Evolutionary conservation across 2,329 filamentous ascomycete genomes (phyloP), one percentile per base, ranked within the genome.

Genomic region (Colletotrichum godetiae): DNA sequence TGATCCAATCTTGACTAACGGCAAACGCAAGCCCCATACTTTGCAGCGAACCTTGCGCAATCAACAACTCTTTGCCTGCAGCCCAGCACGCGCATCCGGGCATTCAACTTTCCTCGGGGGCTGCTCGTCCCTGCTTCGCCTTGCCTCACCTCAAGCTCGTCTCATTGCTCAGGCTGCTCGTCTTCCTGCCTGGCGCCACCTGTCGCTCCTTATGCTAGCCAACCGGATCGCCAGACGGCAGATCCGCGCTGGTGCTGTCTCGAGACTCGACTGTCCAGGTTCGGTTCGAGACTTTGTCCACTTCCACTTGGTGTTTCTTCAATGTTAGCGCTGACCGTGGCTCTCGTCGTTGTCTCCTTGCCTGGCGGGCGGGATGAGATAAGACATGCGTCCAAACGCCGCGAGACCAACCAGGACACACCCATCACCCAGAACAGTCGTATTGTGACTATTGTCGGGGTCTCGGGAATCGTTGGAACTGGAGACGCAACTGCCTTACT

Each of bases 21-120:
- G 55, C 60, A 70, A 73, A 70, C 70, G 67, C 67, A 73, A 73
- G 70, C 65, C 46, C 67, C 66, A 60, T 70, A 70, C 66, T 73
- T 56, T 73, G 67, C 37, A 64, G 65, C 70, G 70, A 73, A 73
- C 67, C 64, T 60, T 73, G 56, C 67, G 46, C 60, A 61, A 49
- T 55, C 66, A 42, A 56, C 22, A 29, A 29, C n/a, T 61, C 59
- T 19, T 63, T 58, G 52, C 37, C 69, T 72, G 69, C 69, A 64
- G 65, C 66, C 37, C 59, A 64, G 59, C 31, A 37, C 59, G 13
- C 15, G 6, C 37, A 19, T 42, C 37, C 13, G 37, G 37, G 37
- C 37, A 42, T 19, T 69, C 59, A 58, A 31, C 22, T 62, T 27
- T 68, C 24, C 57, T 31, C 22, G 42, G 37, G n/a, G 42, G 42